These are phyloP conservation scores for Cordia subcordata DNA, from an alignment of 257 asterid genomes.

Conservation along the genomic window DNA sequence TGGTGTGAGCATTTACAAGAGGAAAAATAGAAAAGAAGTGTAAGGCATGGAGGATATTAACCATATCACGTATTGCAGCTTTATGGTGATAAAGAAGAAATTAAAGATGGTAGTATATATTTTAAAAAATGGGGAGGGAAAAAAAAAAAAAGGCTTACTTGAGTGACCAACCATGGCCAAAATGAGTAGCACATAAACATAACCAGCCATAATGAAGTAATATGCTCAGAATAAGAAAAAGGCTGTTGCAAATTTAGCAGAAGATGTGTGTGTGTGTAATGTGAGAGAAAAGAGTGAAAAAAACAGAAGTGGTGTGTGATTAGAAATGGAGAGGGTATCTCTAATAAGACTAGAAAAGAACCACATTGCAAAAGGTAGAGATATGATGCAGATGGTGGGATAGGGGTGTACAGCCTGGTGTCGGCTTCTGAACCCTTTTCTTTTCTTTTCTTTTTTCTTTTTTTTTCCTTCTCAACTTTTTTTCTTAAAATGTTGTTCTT, in stretches of 20 bases:
- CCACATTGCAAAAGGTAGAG: not conserved
- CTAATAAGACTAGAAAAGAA: not conserved
- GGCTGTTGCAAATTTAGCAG: not conserved
- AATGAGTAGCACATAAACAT: not conserved
- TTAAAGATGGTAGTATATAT: too few relatives aligned
- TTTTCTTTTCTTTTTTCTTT: too few relatives aligned
- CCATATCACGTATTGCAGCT: too few relatives aligned
- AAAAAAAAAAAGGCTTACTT: not conserved
- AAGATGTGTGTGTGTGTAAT: not conserved
- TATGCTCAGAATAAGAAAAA: not conserved
- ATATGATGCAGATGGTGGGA: not conserved
- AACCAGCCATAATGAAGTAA: not conserved
- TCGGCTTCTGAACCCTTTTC: not conserved
- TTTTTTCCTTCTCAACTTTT: too few relatives aligned
- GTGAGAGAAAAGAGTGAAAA: not conserved
- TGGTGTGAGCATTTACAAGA: too few relatives aligned
- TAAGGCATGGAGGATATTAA: too few relatives aligned
- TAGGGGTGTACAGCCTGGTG: not conserved
- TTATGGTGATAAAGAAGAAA: too few relatives aligned
- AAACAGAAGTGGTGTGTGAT: not conserved
- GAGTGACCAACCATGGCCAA: not conserved
- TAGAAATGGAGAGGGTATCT: not conserved
- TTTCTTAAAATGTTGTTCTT: too few relatives aligned
- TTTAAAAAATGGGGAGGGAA: too few relatives aligned
- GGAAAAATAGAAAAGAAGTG: too few relatives aligned